Conservation (phyloP, 176 grass and related monocot genomes). For the Puya raimondii region DNA sequence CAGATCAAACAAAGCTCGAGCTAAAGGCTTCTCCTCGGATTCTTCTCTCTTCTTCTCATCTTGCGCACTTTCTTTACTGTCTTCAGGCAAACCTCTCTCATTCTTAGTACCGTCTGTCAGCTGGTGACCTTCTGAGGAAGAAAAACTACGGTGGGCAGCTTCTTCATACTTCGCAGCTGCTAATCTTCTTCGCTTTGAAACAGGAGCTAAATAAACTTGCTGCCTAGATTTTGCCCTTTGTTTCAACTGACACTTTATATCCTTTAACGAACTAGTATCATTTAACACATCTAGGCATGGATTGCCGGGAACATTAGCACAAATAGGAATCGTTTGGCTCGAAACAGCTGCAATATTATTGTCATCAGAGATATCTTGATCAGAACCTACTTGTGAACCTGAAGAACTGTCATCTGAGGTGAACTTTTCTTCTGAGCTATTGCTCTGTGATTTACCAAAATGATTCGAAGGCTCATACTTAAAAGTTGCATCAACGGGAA, state of each 20-base stretch:
- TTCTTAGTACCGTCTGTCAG: constrained; percentile 32
- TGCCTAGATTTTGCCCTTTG: constrained; percentile 39
- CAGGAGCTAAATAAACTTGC: constrained; percentile 59
- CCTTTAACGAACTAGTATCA: background rate
- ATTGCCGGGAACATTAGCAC: constrained; percentile 33
- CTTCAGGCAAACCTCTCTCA: constrained; percentile 16
- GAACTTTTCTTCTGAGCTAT: constrained; percentile 39
- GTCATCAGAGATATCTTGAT: constrained; percentile 19
- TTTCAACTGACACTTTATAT: constrained; percentile 4
- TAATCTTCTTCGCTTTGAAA: constrained; percentile 68
- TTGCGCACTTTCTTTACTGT: constrained; percentile 15
- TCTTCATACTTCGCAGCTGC: constrained; percentile 56
- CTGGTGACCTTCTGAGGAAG: constrained; percentile 30
- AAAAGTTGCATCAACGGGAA: constrained; percentile 50
- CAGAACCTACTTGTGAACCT: constrained; percentile 21
- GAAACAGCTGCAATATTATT: constrained; percentile 16
- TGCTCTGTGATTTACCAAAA: constrained; percentile 29
- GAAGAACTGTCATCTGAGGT: constrained; percentile 33
- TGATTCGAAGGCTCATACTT: constrained; percentile 21
- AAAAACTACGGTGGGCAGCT: constrained; percentile 17
- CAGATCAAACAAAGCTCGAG: constrained; percentile 21
- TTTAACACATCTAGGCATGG: background rate
- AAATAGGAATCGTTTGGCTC: constrained; percentile 8
- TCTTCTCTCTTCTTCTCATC: constrained; percentile 19
- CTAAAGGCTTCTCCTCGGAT: constrained; percentile 20